Base-by-base conservation (phyloP, 306 rosid genomes). In the Vachellia pachyceras region DNA sequence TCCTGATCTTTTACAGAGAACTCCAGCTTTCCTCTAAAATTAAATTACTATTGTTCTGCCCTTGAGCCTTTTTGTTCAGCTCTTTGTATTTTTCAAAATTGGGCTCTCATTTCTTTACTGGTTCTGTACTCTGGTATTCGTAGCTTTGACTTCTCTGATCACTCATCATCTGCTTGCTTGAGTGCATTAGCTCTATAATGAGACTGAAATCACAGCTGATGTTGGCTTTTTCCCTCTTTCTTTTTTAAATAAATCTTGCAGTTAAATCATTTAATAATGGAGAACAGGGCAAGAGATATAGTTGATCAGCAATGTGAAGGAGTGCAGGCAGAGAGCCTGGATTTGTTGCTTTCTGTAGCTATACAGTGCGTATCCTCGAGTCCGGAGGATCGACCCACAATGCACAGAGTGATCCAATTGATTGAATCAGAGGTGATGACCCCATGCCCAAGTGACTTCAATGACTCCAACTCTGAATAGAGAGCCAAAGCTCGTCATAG, bases 381-480 rank as follows among this genome's bases (percentile, higher is more conserved):
- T 85, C 90, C 97, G 18, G 98, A 93, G 52, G 99, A 93, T 76
- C 92, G 97, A 57, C 99, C 97, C 69, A 93, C 97, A n/a, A 95
- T 95, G 99, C 99, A 95, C 77, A 90, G 99, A 82, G 97, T 95
- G 69, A 91, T 93, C 79, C 97, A 95, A 88, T 72, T 91, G 80
- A 91, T 95, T 75, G 99, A 95, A 86, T 87, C 99, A 22, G 98
- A 95, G 88, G 93, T 95, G 77, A 87, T 89, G 90, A 93, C 98
- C 69, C 98, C 97, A 12, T 95, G 98, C 92, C 98, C 94, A 44
- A 93, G 99, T 75, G 97, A 95, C 82, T 95, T 89, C 77, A 93
- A 89, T 41, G 99, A 91, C 80, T 90, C 97, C 72, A 89, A 68
- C 86, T 91, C 97, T 12, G 99, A 95, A 9, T 95, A 81, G 86